A percentile compares a stretch with the other conserved stretches of the same genome.
Evolutionary conservation across 2,329 filamentous ascomycete species (phyloP).

Genomic region (Aureobasidium subglaciale): DNA sequence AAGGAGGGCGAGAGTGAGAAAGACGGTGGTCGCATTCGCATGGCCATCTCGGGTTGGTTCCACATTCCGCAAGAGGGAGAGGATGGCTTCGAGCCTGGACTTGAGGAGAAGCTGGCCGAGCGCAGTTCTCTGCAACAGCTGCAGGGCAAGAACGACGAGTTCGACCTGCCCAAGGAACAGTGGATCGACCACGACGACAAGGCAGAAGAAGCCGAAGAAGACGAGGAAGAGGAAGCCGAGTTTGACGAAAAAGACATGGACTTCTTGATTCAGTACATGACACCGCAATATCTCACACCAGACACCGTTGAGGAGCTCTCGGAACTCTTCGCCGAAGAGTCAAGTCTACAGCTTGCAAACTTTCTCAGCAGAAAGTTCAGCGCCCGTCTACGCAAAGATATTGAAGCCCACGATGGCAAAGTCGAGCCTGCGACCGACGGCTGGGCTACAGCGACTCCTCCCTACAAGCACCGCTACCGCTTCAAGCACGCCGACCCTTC

Average conservation of each 20-base stretch:
- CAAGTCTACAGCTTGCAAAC: slow-evolving; percentile 71
- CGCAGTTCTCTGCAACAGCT: slow-evolving; percentile 89
- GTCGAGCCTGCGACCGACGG: slow-evolving; percentile 28
- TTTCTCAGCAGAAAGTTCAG: slow-evolving; percentile 76
- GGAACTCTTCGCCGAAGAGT: slow-evolving; percentile 73
- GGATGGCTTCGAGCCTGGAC: slow-evolving; percentile 79
- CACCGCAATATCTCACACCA: slow-evolving; percentile 83
- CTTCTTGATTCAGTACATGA: slow-evolving; percentile 84
- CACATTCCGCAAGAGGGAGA: slow-evolving; percentile 95
- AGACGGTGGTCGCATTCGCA: slow-evolving; percentile 72
- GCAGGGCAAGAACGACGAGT: slow-evolving; percentile 82
- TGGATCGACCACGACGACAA: slow-evolving; percentile 40
- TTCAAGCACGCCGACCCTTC: slow-evolving; percentile 55
- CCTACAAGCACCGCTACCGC: slow-evolving; percentile 90
- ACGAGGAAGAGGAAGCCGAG: slow-evolving; percentile 40
- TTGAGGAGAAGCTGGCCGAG: slow-evolving; percentile 81
- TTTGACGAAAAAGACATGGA: slow-evolving; percentile 76
- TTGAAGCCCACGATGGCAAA: slow-evolving; percentile 36
- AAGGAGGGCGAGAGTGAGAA: slow-evolving; percentile 50
- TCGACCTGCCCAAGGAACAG: slow-evolving; percentile 68
- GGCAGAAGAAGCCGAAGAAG: slow-evolving; percentile 67
- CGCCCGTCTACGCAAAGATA: slow-evolving; percentile 59
- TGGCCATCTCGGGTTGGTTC: slow-evolving; percentile 99
- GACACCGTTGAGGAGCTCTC: slow-evolving; percentile 79
- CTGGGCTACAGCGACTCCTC: slow-evolving; percentile 57